These are phyloP conservation scores for Dalbergia cochinchinensis DNA, from an alignment of 306 rosid species.

Conservation along the genomic window DNA sequence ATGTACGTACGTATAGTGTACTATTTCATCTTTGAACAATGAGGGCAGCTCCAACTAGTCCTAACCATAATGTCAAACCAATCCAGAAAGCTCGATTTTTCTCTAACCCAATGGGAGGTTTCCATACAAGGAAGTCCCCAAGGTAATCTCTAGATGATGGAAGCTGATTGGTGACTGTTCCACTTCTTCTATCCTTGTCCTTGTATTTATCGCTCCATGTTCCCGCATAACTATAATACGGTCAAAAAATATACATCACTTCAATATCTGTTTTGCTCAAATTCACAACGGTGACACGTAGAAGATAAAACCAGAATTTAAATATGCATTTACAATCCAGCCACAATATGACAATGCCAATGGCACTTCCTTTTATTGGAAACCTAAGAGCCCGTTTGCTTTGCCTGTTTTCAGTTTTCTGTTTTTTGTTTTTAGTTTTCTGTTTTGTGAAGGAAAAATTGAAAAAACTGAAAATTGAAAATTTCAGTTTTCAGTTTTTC, in stretches of 20 bases:
- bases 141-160: slow-evolving; percentile 82
- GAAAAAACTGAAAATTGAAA: no score
- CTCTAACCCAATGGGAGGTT: slow-evolving; percentile 80
- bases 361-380: background rate
- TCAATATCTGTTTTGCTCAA: background rate
- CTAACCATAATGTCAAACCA: slow-evolving; percentile 87
- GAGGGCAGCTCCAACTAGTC: slow-evolving; percentile 87
- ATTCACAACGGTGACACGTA: slow-evolving; percentile 7
- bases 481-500: no score
- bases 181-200: slow-evolving; percentile 59
- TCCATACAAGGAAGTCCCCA: slow-evolving; percentile 87
- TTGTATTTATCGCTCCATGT: slow-evolving; percentile 92
- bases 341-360: slow-evolving; percentile 15
- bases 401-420: no score
- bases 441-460: no score
- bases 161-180: slow-evolving; percentile 73
- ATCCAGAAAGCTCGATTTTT: slow-evolving; percentile 80
- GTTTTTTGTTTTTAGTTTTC: no score
- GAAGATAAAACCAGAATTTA: background rate
- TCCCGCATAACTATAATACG: slow-evolving; percentile 76
- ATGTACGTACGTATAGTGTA: background rate
- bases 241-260: slow-evolving; percentile 23
- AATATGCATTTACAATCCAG: background rate
- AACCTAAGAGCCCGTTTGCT: no score
- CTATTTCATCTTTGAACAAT: slow-evolving; percentile 71